Evolutionary conservation across 306 rosid genomes (phyloP).

Genomic region (Medicago ruthenica): DNA sequence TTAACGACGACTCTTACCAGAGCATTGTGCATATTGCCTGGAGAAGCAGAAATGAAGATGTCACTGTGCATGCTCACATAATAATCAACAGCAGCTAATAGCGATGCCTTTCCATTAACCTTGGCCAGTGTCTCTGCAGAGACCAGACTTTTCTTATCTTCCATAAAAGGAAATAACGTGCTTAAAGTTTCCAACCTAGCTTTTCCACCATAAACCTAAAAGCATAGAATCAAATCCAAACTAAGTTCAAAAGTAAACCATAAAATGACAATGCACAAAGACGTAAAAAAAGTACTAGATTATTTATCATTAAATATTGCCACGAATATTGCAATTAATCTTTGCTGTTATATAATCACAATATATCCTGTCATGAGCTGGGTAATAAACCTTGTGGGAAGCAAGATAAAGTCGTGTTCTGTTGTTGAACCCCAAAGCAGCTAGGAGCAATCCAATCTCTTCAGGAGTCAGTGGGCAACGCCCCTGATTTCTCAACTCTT

Average conservation of each 20-base stretch:
- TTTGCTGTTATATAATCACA: conserved; percentile 23
- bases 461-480: conserved; percentile 99
- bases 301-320: conserved; percentile 23
- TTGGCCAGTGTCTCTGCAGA: conserved; percentile 68
- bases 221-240: conserved; percentile 32
- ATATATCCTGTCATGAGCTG: conserved; percentile 20
- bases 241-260: conserved; percentile 30
- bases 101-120: conserved; percentile 89
- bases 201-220: conserved; percentile 93
- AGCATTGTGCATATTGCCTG: conserved; percentile 99
- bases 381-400: conserved; percentile 85
- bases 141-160: conserved; percentile 86
- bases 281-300: conserved; percentile 11
- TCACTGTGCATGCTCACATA: conserved; percentile 94
- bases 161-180: conserved; percentile 82
- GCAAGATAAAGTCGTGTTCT: conserved; percentile 92
- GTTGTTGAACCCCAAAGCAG: conserved; percentile 93
- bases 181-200: conserved; percentile 79
- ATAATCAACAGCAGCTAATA: conserved; percentile 89
- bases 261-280: not conserved
- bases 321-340: conserved; percentile 26
- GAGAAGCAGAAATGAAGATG: conserved; percentile 96
- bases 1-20: conserved; percentile 59
- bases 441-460: conserved; percentile 93
- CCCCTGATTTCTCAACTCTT: conserved; percentile 92